Base-by-base conservation (phyloP, 108 stramenopile genomes). In the Skeletonema potamos region DNA sequence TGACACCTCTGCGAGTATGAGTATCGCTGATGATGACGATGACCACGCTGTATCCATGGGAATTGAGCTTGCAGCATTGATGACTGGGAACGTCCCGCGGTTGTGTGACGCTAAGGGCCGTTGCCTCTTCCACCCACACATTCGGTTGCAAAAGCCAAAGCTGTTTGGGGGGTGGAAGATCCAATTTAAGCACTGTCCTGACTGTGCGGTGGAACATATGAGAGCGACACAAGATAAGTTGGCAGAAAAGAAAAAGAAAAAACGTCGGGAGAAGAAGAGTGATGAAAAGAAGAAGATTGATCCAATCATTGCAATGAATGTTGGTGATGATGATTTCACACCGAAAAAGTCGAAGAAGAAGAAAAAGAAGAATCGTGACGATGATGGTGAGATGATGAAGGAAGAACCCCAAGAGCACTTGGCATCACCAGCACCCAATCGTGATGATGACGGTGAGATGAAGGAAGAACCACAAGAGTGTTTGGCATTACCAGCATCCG, bases 171-270 rank as follows among this genome's bases (percentile, higher is more conserved):
- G 77, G 1, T 78, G 77, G 77, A 78, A 59, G 30, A 65, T 78
- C 11, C 37, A 71, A 26, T 70, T 70, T 41, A 70, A 78, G 54
- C 69, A 78, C 67, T 78, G 77, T 54, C 77, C 77, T 17, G 77
- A 78, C 37, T 78, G 77, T 61, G 77, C 69, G 18, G 59, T 78
- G 37, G 77, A 78, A 54, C 65, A 78, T 27, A 66, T 78, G 77
- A 78, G 66, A 41, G 66, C 64, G 65, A 71, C 62, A 26, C 70
- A 78, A 24, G 68, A 78, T 58, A 56, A 55, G 27, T 27, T 78
- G 18, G 64, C 77, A 17, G 61, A 64, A 34, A 27, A 36, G 5
- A 56, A 73, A 44, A 73, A 43, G 18, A 64, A 71, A 46, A 69
- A 69, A 20, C 36, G 57, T 13, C 18, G 22, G 6, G 22, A 51